Base-by-base conservation (phyloP, 768 basidiomycete species). In the Tephrocybe sp. region DNA sequence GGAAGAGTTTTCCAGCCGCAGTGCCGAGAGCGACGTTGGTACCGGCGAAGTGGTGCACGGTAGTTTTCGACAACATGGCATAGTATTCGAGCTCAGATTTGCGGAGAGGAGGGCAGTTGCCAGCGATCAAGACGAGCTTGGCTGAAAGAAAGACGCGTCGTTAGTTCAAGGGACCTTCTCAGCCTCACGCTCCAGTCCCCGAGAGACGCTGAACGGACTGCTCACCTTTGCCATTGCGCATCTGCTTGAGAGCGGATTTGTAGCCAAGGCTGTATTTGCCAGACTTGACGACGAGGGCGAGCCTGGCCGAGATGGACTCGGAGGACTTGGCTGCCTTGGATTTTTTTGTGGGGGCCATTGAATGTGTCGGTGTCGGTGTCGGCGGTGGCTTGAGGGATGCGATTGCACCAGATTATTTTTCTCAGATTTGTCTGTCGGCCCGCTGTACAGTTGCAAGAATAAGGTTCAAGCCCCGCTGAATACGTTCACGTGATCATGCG, bases 41-140 rank as follows among this genome's bases (percentile, higher is more conserved):
- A 57, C 97, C 97, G 57, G 84, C 79, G 70, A 97, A 99, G 77
- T 98, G 94, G 76, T 98, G 97, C 49, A 98, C 95, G 50, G 90
- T 84, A 50, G 95, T 98, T 80, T 99, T 99, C 60, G 94, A 97
- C 68, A 99, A 81, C 94, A 97, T 97, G 75, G 94, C 97, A 69
- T 98, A 99, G 80, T 98, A 99, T 79, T 99, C 97, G 52, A 99
- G 81, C 80, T 99, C 97, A 53, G 95, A 97, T 73, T 97, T 97
- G 72, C 97, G 92, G 55, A 99, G 84, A 55, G 97, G 97, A 50
- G 97, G 97, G 77, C 94, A 97, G 78, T 99, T 99, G 61, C 93
- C 94, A 64, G 95, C 93, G 67, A 99, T 97, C 70, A 99, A 76
- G 67, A 99, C 88, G 60, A 99, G 91, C 77, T 97, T 98, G 73